A percentile compares a stretch with the other conserved stretches of the same genome.
Evolutionary conservation across 2,329 filamentous ascomycete species (phyloP).

Genomic region (Seiridium unicorne): DNA sequence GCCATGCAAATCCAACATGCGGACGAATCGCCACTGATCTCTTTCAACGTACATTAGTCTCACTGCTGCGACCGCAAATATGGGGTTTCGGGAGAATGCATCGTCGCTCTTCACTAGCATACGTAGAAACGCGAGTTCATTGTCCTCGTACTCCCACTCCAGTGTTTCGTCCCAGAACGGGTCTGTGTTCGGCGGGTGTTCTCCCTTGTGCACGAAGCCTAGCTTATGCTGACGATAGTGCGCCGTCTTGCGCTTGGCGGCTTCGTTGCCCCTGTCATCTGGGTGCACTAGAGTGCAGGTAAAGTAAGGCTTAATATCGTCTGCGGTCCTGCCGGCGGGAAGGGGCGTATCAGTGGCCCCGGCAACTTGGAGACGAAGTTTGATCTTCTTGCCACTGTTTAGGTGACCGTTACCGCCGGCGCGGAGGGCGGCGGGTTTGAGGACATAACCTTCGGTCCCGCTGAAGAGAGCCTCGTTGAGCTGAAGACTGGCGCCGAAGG

Average conservation of each 20-base stretch:
- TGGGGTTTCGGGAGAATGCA: slow-evolving; percentile 59
- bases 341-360: slow-evolving; percentile 63
- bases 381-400: slow-evolving; percentile 43
- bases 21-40: slow-evolving; percentile 61
- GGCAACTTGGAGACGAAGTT: slow-evolving; percentile 56
- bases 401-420: slow-evolving; percentile 51
- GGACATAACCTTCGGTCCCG: slow-evolving; percentile 62
- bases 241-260: slow-evolving; percentile 60
- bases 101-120: slow-evolving; percentile 68
- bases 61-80: slow-evolving; percentile 60
- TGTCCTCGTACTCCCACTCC: slow-evolving; percentile 68
- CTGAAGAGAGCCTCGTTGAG: slow-evolving; percentile 67
- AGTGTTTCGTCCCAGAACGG: slow-evolving; percentile 65
- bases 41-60: slow-evolving; percentile 51
- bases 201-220: slow-evolving; percentile 54
- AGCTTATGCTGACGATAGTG: slow-evolving; percentile 60
- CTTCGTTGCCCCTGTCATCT: slow-evolving; percentile 42
- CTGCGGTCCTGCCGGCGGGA: slow-evolving; percentile 44
- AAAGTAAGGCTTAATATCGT: slow-evolving; percentile 61
- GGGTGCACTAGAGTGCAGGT: slow-evolving; percentile 65
- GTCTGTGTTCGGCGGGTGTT: slow-evolving; percentile 58
- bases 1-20: slow-evolving; percentile 64
- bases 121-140: slow-evolving; percentile 62
- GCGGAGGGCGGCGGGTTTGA: slow-evolving; percentile 62
- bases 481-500: slow-evolving; percentile 63